Base-by-base conservation (phyloP, 345 rosid species). In the Fremontodendron californicum region DNA sequence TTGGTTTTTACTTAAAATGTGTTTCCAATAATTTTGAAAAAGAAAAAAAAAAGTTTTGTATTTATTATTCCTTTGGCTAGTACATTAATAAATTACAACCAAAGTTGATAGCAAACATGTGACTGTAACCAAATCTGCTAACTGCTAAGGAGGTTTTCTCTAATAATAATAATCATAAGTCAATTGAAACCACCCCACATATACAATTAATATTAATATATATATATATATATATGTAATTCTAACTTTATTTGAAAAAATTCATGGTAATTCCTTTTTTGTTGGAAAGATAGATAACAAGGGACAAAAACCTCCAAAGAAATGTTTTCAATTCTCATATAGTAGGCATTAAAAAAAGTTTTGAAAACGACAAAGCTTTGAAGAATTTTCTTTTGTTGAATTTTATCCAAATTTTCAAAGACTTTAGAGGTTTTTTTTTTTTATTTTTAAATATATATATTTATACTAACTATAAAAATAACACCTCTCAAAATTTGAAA, bases 161-260 rank as follows among this genome's bases (percentile, higher is more conserved):
- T 2, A 19, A 9, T 37, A 31, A 29, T 61, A 61, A 61, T 23
- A 43, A 10, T 46, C 12, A 48, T n/a, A 45, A 45, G 76, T 54
- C 51, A 39, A 54, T 73, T 31, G 45, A 49, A 48, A 18, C 74
- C 58, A 71, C 74, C 74, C 52, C 21, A 71, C 39, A 46, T 69
- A n/a, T 9, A n/a, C 48, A 3, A 33, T 33, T 33, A 33, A 11
- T 45, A 5, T n/a, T 29, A n/a, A 40, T 57, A 23, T 13, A n/a
- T 23, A 42, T 0, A 35, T 29, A 11, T 29, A 33, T 33, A 33
- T 33, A 33, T 33, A 33, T 33, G 0, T n/a, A 57, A 43, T 39
- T 6, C 52, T 25, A 6, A 13, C 49, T 31, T 42, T 42, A 27
- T 61, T 61, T 15, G 35, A 25, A 19, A 51, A 51, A 18, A 0